Conservation (phyloP, 2,329 filamentous ascomycete genomes). For the Verticillium nonalfalfae region DNA sequence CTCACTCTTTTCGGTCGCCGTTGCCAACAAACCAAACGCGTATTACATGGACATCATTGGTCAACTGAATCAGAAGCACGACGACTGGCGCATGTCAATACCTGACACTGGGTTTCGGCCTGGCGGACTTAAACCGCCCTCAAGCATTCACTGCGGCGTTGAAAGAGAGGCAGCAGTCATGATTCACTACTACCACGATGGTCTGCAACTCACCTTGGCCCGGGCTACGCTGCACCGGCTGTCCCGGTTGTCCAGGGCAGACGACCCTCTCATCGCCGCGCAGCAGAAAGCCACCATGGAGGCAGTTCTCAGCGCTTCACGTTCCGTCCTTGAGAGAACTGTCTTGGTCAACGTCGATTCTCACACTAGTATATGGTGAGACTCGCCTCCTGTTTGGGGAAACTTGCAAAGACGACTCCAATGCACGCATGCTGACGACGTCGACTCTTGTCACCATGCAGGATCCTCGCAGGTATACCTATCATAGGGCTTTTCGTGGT, state of each 20-base stretch:
- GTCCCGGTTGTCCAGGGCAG: conserved; percentile 8
- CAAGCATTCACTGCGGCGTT: conserved; percentile 2
- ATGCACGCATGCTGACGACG: background rate
- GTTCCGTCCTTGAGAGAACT: conserved; percentile 20
- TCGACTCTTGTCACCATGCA: conserved; percentile 1
- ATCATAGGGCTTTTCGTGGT: conserved; percentile 30
- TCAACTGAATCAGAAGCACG: conserved; percentile 18
- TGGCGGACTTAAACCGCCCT: conserved; percentile 3
- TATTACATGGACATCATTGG: conserved; percentile 19
- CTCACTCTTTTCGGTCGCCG: conserved; percentile 21
- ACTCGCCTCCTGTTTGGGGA: background rate
- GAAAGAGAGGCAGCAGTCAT: background rate
- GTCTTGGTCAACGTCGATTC: conserved; percentile 21
- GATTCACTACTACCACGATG: conserved; percentile 20
- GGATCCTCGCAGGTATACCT: conserved; percentile 26
- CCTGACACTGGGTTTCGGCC: conserved; percentile 13
- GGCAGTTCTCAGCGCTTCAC: conserved; percentile 11
- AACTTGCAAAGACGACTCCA: background rate
- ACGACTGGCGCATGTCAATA: conserved; percentile 20
- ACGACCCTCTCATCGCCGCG: conserved; percentile 5
- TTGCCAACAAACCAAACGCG: conserved; percentile 14
- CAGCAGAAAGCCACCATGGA: conserved; percentile 11
- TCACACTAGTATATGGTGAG: conserved; percentile 19
- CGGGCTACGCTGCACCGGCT: conserved; percentile 16
- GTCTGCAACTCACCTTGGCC: conserved; percentile 17